Base-by-base conservation (phyloP, 1,284 basidiomycete genomes). In the Austroboletus niveus region DNA sequence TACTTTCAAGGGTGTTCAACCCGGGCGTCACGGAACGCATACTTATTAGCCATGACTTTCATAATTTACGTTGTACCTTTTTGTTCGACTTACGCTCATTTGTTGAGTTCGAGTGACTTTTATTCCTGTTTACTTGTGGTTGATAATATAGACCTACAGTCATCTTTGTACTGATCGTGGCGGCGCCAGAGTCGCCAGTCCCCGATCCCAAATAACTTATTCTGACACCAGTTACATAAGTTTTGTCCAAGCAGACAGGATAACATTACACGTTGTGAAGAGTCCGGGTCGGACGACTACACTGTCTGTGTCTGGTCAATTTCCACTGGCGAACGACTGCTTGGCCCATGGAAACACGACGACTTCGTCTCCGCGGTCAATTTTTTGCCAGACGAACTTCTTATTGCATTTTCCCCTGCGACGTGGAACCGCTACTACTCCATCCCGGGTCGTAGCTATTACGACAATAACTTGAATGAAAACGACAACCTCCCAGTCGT, bases 371-470 rank as follows among this genome's bases (percentile, higher is more conserved):
- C 11, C 12, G 45, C 47, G 1, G 41, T 46, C 55, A 60, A 46
- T n/a, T 60, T 60, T 29, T 58, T 48, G 4, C 59, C 51, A 0
- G 40, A 59, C 20, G 56, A 47, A 31, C 14, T 27, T 4, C 24
- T 51, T 32, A 8, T 59, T 2, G 57, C 58, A n/a, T n/a, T n/a
- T n/a, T n/a, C n/a, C 1, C 44, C 48, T 11, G 54, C 57, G 1
- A 32, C 55, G 3, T 42, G 40, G 36, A 5, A 11, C 3, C 31
- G 24, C 7, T 0, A 9, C 2, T 60, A n/a, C n/a, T n/a, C 48
- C 9, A 9, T 59, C 9, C 57, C n/a, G 41, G 0, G 14, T 58
- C 20, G n/a, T n/a, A n/a, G n/a, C n/a, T n/a, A n/a, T n/a, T n/a
- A n/a, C n/a, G n/a, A n/a, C n/a, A n/a, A n/a, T n/a, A n/a, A n/a